Conservation (phyloP, 768 basidiomycete genomes). For the Pholiota microspora region DNA sequence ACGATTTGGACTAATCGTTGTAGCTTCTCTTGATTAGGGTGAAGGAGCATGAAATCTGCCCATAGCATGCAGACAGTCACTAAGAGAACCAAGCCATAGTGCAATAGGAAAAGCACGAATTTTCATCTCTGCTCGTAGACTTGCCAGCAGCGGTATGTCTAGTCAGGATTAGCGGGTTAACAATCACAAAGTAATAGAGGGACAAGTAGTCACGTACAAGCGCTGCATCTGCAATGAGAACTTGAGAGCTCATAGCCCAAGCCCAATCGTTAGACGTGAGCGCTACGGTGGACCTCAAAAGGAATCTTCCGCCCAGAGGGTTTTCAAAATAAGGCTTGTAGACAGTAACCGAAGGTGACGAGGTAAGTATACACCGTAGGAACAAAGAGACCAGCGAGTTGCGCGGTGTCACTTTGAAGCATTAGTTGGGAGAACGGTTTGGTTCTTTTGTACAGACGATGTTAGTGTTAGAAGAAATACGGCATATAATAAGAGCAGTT, state of each 20-base stretch:
- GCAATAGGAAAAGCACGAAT: neutral
- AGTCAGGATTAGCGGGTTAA: neutral
- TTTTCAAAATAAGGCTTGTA: constrained; percentile 1
- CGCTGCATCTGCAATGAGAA: neutral
- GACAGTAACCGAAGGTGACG: constrained; percentile 11
- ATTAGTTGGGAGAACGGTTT: neutral
- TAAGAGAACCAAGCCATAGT: neutral
- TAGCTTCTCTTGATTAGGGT: neutral
- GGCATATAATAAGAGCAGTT: no score
- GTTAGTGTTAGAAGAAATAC: no score
- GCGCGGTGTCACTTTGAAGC: constrained; percentile 10
- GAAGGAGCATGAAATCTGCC: neutral
- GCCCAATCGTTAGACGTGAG: neutral
- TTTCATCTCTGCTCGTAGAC: neutral
- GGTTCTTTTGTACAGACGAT: no score
- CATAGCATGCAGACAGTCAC: neutral
- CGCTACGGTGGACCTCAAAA: neutral
- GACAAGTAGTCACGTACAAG: neutral
- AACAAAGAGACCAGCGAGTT: constrained; percentile 13
- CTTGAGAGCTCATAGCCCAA: neutral
- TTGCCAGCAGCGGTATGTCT: neutral
- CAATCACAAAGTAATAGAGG: neutral
- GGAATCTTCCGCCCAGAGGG: neutral
- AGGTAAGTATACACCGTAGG: constrained; percentile 17
- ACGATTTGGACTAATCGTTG: neutral